Evolutionary conservation across 176 grass and related monocot species (phyloP).

Genomic region (Aegilops sharonensis): DNA sequence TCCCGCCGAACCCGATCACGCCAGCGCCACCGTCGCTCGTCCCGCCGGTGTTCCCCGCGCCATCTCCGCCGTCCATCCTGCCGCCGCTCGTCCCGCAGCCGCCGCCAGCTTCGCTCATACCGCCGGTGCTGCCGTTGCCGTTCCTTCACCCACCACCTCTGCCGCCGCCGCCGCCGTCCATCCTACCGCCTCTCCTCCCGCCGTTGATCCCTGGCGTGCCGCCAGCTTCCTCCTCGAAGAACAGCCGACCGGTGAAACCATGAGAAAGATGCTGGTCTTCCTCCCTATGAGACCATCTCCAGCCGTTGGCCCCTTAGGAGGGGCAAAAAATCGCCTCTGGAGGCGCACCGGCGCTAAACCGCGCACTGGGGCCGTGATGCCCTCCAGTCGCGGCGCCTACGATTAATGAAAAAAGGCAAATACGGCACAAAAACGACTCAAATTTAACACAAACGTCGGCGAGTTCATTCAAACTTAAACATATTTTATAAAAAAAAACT

Average conservation of each 20-base stretch:
- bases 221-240: conserved; percentile 29
- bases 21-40: conserved; percentile 40
- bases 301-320: too few species aligned
- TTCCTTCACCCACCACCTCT: conserved; percentile 18
- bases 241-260: neutral
- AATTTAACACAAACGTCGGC: too few species aligned
- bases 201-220: conserved; percentile 31
- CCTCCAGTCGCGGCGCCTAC: too few species aligned
- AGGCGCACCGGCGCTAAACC: too few species aligned
- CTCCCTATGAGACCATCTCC: neutral
- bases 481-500: too few species aligned
- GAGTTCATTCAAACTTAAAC: too few species aligned
- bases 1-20: conserved; percentile 50
- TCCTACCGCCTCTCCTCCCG: conserved; percentile 33
- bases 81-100: conserved; percentile 43
- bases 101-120: conserved; percentile 32
- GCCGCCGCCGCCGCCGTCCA: conserved; percentile 27
- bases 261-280: neutral
- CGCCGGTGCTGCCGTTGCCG: conserved; percentile 33
- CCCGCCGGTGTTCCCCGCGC: conserved; percentile 33
- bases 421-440: too few species aligned
- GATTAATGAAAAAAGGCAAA: too few species aligned
- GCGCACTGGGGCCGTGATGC: too few species aligned
- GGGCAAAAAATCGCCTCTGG: too few species aligned
- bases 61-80: conserved; percentile 43